Conservation (phyloP, 371 early-diverging fungal genomes). For the Lichtheimia hyalospora region DNA sequence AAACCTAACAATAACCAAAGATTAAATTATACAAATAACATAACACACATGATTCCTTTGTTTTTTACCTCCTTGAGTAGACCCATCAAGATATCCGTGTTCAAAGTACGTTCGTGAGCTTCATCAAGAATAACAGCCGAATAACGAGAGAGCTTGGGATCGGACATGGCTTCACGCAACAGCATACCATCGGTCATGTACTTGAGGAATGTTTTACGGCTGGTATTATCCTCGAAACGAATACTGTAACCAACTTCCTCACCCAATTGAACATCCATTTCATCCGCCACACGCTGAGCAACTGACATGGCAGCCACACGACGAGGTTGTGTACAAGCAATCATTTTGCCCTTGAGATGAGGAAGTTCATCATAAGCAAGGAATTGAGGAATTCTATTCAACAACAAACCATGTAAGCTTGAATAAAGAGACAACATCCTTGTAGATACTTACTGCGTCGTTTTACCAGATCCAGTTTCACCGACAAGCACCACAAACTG, state of each 20-base stretch:
- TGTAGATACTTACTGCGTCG: conserved; percentile 78
- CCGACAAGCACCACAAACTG: conserved; percentile 91
- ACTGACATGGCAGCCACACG: conserved; percentile 99
- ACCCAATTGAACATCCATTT: conserved; percentile 87
- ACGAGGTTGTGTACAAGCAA: conserved; percentile 98
- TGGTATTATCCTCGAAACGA: conserved; percentile 94
- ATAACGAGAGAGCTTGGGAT: conserved; percentile 82
- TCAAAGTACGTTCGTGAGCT: conserved; percentile 97
- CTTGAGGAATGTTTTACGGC: conserved; percentile 82
- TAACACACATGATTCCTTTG: not conserved
- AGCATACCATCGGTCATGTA: conserved; percentile 99
- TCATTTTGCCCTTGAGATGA: conserved; percentile 83
- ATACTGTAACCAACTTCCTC: conserved; percentile 96
- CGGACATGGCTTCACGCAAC: conserved; percentile 95
- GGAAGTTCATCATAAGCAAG: conserved; percentile 90
- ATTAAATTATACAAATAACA: not conserved
- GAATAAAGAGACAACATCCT: too few relatives aligned
- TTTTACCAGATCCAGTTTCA: conserved; percentile 91
- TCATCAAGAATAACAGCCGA: conserved; percentile 97
- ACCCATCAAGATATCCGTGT: conserved; percentile 97
- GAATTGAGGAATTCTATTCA: conserved; percentile 89
- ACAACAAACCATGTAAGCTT: not conserved
- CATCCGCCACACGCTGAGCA: conserved; percentile 95
- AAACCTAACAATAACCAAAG: conserved; percentile 22
- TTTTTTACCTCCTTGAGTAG: conserved; percentile 76